Conservation (phyloP, 805 yeast genomes). For the Cyberlindnera bimundalis region DNA sequence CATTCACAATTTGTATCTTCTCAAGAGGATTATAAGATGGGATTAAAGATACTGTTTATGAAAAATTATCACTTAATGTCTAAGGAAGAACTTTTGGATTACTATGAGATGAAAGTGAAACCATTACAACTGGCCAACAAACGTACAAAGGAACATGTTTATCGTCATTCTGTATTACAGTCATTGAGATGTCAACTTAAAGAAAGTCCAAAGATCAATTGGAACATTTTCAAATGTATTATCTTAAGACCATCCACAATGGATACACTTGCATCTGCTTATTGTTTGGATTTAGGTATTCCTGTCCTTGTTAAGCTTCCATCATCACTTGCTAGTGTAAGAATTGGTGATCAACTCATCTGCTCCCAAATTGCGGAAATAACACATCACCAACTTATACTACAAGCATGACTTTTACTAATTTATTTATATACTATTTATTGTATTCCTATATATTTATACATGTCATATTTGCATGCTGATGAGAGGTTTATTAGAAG, state of each 20-base stretch:
- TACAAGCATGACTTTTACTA: slow-evolving; percentile 6
- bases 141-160: background rate
- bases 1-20: slow-evolving; percentile 11
- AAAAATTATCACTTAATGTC: slow-evolving; percentile 7
- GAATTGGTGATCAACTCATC: slow-evolving; percentile 17
- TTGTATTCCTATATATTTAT: background rate
- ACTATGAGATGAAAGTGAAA: slow-evolving; percentile 7
- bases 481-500: background rate
- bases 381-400: slow-evolving; percentile 7
- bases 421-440: slow-evolving; percentile 1
- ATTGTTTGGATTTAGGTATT: slow-evolving; percentile 15
- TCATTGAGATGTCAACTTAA: slow-evolving; percentile 1
- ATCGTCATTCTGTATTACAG: slow-evolving; percentile 1
- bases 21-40: slow-evolving; percentile 16
- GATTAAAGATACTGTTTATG: slow-evolving; percentile 11
- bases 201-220: slow-evolving; percentile 1
- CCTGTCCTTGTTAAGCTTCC: slow-evolving; percentile 8
- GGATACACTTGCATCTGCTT: slow-evolving; percentile 8
- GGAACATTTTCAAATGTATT: slow-evolving; percentile 15
- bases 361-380: slow-evolving; percentile 12
- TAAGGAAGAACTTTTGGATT: slow-evolving; percentile 5
- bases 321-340: slow-evolving; percentile 6
- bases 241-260: slow-evolving; percentile 1
- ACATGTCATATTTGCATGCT: background rate
- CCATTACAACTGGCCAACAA: slow-evolving; percentile 8